A percentile compares a stretch with the other conserved stretches of the same genome.
phyloP scores from a whole-genome alignment of 2,329 filamentous ascomycete species.

The Cladosporium phlei region DNA sequence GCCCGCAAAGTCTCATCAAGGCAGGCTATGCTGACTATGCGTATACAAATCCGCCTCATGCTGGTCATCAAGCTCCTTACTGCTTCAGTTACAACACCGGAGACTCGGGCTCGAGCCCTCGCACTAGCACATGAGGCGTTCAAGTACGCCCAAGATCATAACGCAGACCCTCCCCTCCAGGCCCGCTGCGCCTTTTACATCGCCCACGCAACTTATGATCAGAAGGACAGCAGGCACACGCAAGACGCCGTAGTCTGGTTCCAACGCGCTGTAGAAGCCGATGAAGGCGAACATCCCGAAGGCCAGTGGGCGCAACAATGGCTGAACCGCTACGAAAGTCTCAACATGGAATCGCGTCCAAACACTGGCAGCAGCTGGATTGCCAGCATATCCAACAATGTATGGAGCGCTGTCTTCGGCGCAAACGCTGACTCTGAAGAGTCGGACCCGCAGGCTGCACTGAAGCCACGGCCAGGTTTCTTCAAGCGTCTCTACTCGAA shows the following conservation, averaged over 20 bases:
- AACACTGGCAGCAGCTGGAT: slow-evolving; percentile 3
- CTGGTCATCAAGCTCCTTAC: neutral
- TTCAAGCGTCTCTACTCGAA: neutral
- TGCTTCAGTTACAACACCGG: neutral
- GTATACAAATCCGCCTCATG: slow-evolving; percentile 1
- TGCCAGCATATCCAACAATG: neutral
- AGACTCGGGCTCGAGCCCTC: neutral
- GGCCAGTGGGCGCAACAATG: slow-evolving; percentile 10
- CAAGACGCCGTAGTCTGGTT: slow-evolving; percentile 4
- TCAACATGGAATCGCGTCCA: slow-evolving; percentile 1
- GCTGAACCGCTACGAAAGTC: slow-evolving; percentile 6
- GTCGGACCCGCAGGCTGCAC: neutral
- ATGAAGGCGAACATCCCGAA: neutral
- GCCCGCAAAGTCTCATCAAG: neutral
- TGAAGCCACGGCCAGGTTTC: neutral
- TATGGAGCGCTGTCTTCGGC: slow-evolving; percentile 1
- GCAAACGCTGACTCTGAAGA: neutral
- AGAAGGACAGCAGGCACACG: neutral
- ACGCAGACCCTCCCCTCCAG: neutral
- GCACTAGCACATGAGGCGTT: neutral
- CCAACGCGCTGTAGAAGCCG: neutral
- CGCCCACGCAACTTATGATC: neutral
- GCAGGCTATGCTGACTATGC: neutral
- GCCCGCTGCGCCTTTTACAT: slow-evolving; percentile 8
- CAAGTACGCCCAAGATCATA: neutral